These are phyloP conservation scores for Kazachstania martiniae DNA, from an alignment of 805 yeast species.

Conservation along the genomic window DNA sequence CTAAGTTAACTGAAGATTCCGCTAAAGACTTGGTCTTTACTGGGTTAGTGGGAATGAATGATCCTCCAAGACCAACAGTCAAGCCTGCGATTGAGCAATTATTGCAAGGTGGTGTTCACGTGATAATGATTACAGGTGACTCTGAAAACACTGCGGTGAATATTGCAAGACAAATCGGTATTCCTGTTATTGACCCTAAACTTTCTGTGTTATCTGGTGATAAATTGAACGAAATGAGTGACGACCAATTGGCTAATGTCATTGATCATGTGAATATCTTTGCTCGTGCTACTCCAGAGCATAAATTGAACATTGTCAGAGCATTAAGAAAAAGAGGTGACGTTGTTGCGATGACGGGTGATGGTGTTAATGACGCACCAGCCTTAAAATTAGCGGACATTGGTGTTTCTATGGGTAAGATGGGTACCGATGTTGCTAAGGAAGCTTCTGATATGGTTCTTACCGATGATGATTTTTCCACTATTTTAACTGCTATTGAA, in stretches of 20 bases:
- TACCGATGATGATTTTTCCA: constrained; percentile 93
- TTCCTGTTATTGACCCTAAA: constrained; percentile 56
- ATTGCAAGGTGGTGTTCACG: constrained; percentile 88
- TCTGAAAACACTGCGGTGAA: constrained; percentile 76
- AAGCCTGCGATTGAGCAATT: constrained; percentile 61
- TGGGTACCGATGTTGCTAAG: constrained; percentile 97
- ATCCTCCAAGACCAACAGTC: constrained; percentile 92
- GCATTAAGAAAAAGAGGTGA: constrained; percentile 88
- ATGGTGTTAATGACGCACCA: constrained; percentile 98
- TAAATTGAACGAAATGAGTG: constrained; percentile 61
- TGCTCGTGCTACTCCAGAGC: constrained; percentile 94
- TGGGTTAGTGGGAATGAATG: constrained; percentile 92
- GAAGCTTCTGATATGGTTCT: constrained; percentile 97
- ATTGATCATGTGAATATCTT: constrained; percentile 78
- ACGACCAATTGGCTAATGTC: constrained; percentile 60
- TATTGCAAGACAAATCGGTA: constrained; percentile 84
- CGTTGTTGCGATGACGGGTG: constrained; percentile 99
- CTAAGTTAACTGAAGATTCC: constrained; percentile 25
- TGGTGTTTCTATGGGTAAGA: constrained; percentile 87
- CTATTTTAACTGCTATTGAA: constrained; percentile 85
- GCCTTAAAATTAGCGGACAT: constrained; percentile 92
- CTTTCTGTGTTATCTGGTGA: constrained; percentile 78
- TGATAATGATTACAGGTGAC: constrained; percentile 98
- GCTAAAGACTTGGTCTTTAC: constrained; percentile 61
- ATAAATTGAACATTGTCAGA: constrained; percentile 78